Evolutionary conservation across 1,284 basidiomycete species (phyloP), one percentile per base, ranked within the genome.

Genomic region (Cutaneotrichosporon cyanovorans): DNA sequence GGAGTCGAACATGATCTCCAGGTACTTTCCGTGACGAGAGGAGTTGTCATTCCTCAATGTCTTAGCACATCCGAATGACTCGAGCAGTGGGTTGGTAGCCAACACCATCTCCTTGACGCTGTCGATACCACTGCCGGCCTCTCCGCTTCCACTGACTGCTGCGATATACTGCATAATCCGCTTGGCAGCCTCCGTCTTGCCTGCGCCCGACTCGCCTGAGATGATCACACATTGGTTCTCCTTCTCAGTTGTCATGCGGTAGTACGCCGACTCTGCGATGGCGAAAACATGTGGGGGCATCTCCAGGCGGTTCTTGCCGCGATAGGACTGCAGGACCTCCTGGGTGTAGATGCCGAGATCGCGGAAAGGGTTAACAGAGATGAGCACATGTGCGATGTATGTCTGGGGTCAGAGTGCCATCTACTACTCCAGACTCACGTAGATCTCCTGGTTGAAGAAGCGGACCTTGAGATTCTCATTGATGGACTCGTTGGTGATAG

Each of bases 201-300:
- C 92, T 10, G 91, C 91, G 47, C 92, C 92, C 11, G 90, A 95
- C 76, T 99, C 95, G 51, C 95, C 95, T 9, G 93, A 93, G 65
- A 99, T 99, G 73, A 99, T 99, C 48, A 99, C 93, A 71, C 95
- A 98, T 75, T 99, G 95, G 69, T 98, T 99, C 74, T 98, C 93
- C 70, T 93, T 85, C 74, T 99, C 97, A 23, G 91, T 89, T 56
- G 89, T 92, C 95, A 99, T 98, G 71, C 95, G 91, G 76, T 98
- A 98, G 76, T 97, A 98, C 11, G 91, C 84, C 45, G 85, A 81
- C 76, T 99, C 95, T 35, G 95, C 95, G 58, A 98, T 95, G 56
- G 86, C 80, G 73, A 95, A 99, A 37, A 99, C 95, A 74, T 99
- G 95, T 3, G 95, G 95, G 4, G 93, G 85, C 58, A 97, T 87